Base-by-base conservation (phyloP, 1,284 basidiomycete genomes). In the Irpex sp. region DNA sequence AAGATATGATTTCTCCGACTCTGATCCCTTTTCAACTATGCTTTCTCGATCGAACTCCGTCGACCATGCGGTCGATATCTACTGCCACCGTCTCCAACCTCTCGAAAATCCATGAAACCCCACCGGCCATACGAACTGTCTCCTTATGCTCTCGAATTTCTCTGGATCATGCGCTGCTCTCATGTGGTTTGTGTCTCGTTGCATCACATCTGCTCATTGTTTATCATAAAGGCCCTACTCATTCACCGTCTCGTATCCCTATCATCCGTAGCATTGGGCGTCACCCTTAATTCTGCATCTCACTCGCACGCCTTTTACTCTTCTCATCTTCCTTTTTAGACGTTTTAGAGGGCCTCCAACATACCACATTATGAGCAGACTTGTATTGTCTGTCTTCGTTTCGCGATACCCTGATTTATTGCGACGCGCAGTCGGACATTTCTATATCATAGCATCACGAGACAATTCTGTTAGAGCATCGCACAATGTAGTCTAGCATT, bases 391-490 rank as follows among this genome's bases (percentile, higher is more conserved):
- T 69, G 74, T 77, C 80, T 79, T 73, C 78, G 81, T 82, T 77
- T 81, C 81, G 80, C 81, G 81, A 82, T 83, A 82, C 81, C 82
- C 78, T 73, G 73, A 73, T 76, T 81, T 79, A 81, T 81, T 83
- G 81, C 82, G 81, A 78, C 72, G 71, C 81, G 80, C 78, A 78
- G 79, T 80, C 77, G 78, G 79, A 80, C 80, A 78, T 78, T 78
- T 75, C 73, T 76, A 78, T 81, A 81, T 79, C 75, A 76, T 81
- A 81, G 81, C 80, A 83, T 81, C 72, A 83, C 83, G 84, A 85
- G 83, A 84, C 82, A 84, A 78, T 81, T 56, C 76, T 80, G 80
- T 79, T 84, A 85, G 82, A 84, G 83, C 82, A 84, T 83, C 82
- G 83, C 82, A 83, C 74, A 80, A 71, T 83, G 82, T 83, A 82